These are phyloP conservation scores for Camellia japonica DNA, from an alignment of 148 eudicot species.

Conservation along the genomic window DNA sequence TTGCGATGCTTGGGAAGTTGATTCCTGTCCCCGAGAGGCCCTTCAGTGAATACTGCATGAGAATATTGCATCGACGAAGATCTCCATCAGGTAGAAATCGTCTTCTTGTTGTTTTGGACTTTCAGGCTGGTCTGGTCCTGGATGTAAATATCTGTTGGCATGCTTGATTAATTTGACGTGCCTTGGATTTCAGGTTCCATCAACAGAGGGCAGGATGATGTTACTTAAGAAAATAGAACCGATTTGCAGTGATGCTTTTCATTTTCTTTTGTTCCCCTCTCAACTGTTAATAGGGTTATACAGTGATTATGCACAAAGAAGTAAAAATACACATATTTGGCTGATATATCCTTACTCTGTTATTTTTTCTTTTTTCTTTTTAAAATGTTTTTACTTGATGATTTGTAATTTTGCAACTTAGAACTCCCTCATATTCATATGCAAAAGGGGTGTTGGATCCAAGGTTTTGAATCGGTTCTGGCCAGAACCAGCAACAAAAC, in stretches of 20 bases:
- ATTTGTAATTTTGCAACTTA: too few relatives aligned
- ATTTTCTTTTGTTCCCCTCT: not conserved
- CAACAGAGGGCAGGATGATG: not conserved
- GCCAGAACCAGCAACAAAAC: too few relatives aligned
- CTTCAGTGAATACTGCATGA: constrained; percentile 43
- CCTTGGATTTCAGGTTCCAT: not conserved
- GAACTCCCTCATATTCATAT: too few relatives aligned
- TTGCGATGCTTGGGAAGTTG: constrained; percentile 70
- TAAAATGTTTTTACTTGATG: too few relatives aligned
- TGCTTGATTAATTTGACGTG: not conserved
- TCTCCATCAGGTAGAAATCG: not conserved
- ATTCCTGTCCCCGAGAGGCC: constrained; percentile 74
- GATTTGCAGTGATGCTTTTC: not conserved
- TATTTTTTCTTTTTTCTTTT: too few relatives aligned
- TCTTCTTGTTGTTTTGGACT: not conserved
- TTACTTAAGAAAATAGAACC: not conserved
- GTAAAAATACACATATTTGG: too few relatives aligned
- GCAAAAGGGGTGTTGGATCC: too few relatives aligned
- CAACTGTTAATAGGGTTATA: not conserved
- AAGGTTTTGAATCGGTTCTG: too few relatives aligned
- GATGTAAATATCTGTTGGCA: not conserved
- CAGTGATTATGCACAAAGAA: not conserved
- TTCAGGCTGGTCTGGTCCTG: not conserved
- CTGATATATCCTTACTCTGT: too few relatives aligned
- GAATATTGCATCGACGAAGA: not conserved